Evolutionary conservation across 2,329 filamentous ascomycete species (phyloP), one percentile per base, ranked within the genome.

Genomic region (Clarireedia sp.): DNA sequence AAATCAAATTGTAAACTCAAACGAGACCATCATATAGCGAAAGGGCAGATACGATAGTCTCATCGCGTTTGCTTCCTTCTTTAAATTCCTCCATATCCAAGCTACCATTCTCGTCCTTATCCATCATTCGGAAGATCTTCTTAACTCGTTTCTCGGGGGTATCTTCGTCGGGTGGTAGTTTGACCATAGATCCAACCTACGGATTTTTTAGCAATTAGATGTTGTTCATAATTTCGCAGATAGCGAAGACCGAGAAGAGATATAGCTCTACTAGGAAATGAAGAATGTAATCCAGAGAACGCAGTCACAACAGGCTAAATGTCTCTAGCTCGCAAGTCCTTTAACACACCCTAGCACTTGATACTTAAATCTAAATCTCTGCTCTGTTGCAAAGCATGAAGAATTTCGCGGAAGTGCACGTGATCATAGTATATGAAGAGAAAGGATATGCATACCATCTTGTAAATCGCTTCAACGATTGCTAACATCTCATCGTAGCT

Each of bases 41-140:
- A 68, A 99, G 78, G 36, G 94, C 94, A 54, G 92, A 97, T 57
- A 99, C 94, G 69, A 99, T 99, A 9, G 94, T 99, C 77, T 97
- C 92, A 73, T 99, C 94, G 58, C 91, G 88, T 78, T 97, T 96
- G 77, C 90, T 96, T 64, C 94, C 94, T 75, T 99, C 94, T 76
- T 97, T 97, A 79, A 99, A 99, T 72, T 99, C 94, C 59, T 91
- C 87, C 81, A 96, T 92, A 71, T 97, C 92, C 66, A 99, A 76
- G 69, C 89, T 95, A 65, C 92, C 94, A 70, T 97, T 97, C 76
- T 97, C 92, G 71, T 99, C 94, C 80, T 99, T 99, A 78, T 99
- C 94, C 94, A 99, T 99, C 94, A 97, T 97, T 68, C 87, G 81
- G 79, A 99, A 99, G 72, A 99, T 97, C 79, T 99, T 99, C 73